Conservation (phyloP, 805 yeast genomes). For the Wickerhamiella bombiphila region DNA sequence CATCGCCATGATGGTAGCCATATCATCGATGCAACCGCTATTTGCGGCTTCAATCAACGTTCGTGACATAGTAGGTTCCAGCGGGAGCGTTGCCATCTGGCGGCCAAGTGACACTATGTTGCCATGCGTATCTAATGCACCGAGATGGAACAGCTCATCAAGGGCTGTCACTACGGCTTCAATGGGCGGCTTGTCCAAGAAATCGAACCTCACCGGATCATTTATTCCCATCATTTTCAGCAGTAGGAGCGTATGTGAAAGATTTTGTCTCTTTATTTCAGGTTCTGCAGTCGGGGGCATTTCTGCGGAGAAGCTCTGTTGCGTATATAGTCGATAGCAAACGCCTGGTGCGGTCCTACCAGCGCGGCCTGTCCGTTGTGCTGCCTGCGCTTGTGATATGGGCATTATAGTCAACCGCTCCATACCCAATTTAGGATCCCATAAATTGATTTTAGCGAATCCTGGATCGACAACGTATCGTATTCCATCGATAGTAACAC, state of each 20-base stretch:
- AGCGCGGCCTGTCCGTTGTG: constrained; percentile 95
- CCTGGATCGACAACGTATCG: constrained; percentile 92
- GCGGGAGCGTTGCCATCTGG: constrained; percentile 82
- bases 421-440: constrained; percentile 77
- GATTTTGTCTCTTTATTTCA: constrained; percentile 76
- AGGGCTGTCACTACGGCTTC: constrained; percentile 60
- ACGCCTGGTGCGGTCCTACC: constrained; percentile 97
- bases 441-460: constrained; percentile 80
- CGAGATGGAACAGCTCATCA: constrained; percentile 69
- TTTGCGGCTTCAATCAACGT: constrained; percentile 49
- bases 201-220: constrained; percentile 70
- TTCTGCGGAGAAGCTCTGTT: constrained; percentile 65
- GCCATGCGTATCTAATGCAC: constrained; percentile 67
- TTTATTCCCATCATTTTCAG: constrained; percentile 73
- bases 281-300: constrained; percentile 72
- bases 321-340: constrained; percentile 79
- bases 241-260: constrained; percentile 60
- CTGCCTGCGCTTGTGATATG: constrained; percentile 89
- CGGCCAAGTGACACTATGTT: constrained; percentile 62
- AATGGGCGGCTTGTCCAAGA: constrained; percentile 78
- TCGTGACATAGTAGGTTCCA: constrained; percentile 81
- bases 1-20: constrained; percentile 68
- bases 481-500: constrained; percentile 92
- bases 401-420: constrained; percentile 75
- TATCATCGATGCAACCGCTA: constrained; percentile 48